Conservation (phyloP, 2,329 filamentous ascomycete genomes). For the Polychaeton citri region DNA sequence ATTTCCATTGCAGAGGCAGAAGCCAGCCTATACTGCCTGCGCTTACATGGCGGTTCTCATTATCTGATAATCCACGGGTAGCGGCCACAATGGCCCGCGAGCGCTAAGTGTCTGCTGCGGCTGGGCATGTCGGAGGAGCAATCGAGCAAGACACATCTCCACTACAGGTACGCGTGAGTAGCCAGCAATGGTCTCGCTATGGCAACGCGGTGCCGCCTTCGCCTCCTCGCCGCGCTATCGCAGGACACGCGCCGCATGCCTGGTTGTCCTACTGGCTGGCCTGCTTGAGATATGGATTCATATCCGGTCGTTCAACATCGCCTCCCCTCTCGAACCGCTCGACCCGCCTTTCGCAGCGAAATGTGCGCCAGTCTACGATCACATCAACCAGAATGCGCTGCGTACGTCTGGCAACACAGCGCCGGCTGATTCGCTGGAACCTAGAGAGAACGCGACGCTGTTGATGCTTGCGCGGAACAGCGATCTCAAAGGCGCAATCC, state of each 20-base stretch:
- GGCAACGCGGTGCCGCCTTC: background rate
- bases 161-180: no score
- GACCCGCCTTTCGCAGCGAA: background rate
- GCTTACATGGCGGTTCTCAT: no score
- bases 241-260: background rate
- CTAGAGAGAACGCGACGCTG: conserved; percentile 31
- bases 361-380: background rate
- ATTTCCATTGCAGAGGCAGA: no score
- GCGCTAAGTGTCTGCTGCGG: no score
- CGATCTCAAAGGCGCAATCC: conserved; percentile 28
- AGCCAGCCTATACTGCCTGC: no score
- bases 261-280: background rate
- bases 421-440: background rate
- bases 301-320: background rate
- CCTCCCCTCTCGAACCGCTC: background rate
- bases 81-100: no score
- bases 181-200: background rate
- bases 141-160: no score
- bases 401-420: background rate
- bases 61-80: no score
- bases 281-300: background rate
- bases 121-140: no score
- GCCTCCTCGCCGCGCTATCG: background rate
- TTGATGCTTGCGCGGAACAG: conserved; percentile 36
- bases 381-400: background rate